phyloP scores from a whole-genome alignment of 2,329 filamentous ascomycete genomes.

The Exophiala calicioides region DNA sequence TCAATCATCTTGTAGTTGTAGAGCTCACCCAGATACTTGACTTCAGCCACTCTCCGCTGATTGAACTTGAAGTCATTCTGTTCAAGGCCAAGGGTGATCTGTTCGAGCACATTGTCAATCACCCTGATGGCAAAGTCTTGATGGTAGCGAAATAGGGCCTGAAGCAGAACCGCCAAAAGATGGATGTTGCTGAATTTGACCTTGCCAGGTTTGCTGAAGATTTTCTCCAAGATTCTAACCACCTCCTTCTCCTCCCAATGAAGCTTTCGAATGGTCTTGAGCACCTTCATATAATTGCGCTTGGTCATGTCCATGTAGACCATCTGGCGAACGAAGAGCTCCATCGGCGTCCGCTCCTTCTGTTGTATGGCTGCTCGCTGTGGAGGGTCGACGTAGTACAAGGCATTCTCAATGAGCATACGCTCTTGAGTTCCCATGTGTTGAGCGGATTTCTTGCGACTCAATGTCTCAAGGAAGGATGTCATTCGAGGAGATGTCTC shows the following conservation, averaged over 20 bases:
- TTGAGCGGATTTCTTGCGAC: slow-evolving; percentile 93
- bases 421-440: slow-evolving; percentile 94
- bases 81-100: slow-evolving; percentile 83
- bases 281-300: slow-evolving; percentile 86
- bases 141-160: slow-evolving; percentile 87
- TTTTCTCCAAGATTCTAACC: slow-evolving; percentile 76
- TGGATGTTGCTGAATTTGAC: slow-evolving; percentile 98
- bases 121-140: slow-evolving; percentile 87
- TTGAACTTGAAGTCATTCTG: slow-evolving; percentile 98
- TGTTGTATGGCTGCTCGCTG: slow-evolving; percentile 92
- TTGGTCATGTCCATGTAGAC: slow-evolving; percentile 93
- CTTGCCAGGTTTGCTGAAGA: slow-evolving; percentile 94
- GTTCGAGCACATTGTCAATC: slow-evolving; percentile 88
- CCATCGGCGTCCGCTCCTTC: slow-evolving; percentile 91
- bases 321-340: slow-evolving; percentile 88
- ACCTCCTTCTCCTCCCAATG: slow-evolving; percentile 97
- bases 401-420: slow-evolving; percentile 97
- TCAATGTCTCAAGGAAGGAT: slow-evolving; percentile 89
- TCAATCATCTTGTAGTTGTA: slow-evolving; percentile 98
- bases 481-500: slow-evolving; percentile 92
- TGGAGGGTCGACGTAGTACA: slow-evolving; percentile 97
- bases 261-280: slow-evolving; percentile 90
- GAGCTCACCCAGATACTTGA: slow-evolving; percentile 93
- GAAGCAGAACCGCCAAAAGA: slow-evolving; percentile 83
- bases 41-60: slow-evolving; percentile 88